Evolutionary conservation across 2,329 filamentous ascomycete genomes (phyloP).

Genomic region (Aurifilum marmelostoma): DNA sequence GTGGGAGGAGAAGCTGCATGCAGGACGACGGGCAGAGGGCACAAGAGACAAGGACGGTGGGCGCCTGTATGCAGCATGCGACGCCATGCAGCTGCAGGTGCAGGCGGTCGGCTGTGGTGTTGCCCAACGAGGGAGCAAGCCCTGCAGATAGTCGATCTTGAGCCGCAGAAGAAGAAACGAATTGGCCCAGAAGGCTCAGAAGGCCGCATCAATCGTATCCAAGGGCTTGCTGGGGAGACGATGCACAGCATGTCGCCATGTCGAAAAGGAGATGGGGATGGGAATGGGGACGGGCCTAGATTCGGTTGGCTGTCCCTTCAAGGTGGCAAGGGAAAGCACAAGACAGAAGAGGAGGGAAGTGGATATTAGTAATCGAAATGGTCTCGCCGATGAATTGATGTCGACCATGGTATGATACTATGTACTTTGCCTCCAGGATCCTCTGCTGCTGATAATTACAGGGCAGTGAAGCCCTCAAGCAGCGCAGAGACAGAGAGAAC

Average conservation of each 20-base stretch:
- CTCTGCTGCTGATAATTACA: not conserved
- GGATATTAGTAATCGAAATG: not conserved
- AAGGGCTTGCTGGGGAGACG: not conserved
- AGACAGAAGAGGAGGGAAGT: not conserved
- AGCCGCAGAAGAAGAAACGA: constrained; percentile 5
- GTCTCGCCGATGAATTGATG: not conserved
- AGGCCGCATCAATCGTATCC: not conserved
- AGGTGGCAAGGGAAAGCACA: not conserved
- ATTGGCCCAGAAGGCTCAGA: not conserved
- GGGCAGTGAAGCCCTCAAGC: not conserved
- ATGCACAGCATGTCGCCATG: not conserved
- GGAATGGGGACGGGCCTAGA: not conserved
- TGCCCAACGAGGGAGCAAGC: not conserved
- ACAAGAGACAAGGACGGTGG: not conserved
- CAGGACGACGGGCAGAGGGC: not conserved
- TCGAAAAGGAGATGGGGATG: not conserved
- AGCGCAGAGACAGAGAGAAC: no score
- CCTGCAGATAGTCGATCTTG: not conserved
- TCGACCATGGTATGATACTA: no score
- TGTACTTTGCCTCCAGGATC: no score
- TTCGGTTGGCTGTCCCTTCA: not conserved
- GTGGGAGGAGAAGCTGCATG: not conserved
- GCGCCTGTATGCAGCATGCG: not conserved
- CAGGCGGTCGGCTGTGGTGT: constrained; percentile 6
- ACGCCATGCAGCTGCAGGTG: not conserved